Evolutionary conservation across 768 basidiomycete genomes (phyloP).

Genomic region (Pleurotus pulmonarius): DNA sequence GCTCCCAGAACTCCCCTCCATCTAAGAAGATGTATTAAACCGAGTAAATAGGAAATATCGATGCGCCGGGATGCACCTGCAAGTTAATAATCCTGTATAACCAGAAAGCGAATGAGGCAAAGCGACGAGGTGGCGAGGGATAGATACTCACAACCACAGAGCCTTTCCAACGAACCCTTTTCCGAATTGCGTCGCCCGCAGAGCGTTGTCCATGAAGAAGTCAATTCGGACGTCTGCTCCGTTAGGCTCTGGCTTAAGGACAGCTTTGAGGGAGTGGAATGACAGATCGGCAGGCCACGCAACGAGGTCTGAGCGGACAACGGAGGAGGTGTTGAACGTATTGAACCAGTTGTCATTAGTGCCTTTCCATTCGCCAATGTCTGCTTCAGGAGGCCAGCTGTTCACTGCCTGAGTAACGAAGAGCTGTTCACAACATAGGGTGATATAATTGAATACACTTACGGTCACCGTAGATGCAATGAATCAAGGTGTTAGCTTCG

Average conservation of each 20-base stretch:
- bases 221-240: conserved; percentile 34
- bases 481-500: not conserved
- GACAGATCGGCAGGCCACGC: conserved; percentile 39
- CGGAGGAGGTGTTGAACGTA: conserved; percentile 41
- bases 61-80: conserved; percentile 22
- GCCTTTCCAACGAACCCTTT: conserved; percentile 36
- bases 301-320: conserved; percentile 35
- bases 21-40: conserved; percentile 19
- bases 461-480: conserved; percentile 26
- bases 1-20: conserved; percentile 43
- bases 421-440: not conserved
- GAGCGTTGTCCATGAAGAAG: conserved; percentile 36
- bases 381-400: conserved; percentile 40
- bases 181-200: conserved; percentile 34
- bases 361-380: conserved; percentile 45
- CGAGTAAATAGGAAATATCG: not conserved
- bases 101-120: not conserved
- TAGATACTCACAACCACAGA: conserved; percentile 36
- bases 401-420: conserved; percentile 27
- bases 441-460: not conserved
- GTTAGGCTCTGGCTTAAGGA: conserved; percentile 34
- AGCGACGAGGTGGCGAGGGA: no score
- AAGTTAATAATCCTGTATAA: conserved; percentile 35
- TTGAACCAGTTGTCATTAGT: conserved; percentile 40
- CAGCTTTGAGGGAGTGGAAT: conserved; percentile 39